Evolutionary conservation across 306 rosid genomes (phyloP), one percentile per base, ranked within the genome.

Genomic region (Notholithocarpus densiflorus): DNA sequence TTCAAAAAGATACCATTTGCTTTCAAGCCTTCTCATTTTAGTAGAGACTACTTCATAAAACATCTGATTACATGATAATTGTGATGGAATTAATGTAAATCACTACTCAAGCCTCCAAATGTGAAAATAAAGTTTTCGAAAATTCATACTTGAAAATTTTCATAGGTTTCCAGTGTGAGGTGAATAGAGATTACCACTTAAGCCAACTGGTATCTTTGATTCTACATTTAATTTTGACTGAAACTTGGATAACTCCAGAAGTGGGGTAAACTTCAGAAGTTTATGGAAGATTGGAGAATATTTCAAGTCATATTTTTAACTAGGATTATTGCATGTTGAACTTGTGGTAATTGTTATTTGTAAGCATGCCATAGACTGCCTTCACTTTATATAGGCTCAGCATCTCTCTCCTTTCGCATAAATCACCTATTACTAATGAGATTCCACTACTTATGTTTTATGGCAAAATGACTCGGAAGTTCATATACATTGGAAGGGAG

Each of bases 401-500:
- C 21, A 13, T 56, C 73, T 48, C 53, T 75, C 23, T 2, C 24
- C 11, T 75, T 79, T 66, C 8, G 31, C 62, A n/a, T 48, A n/a
- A 69, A 81, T 21, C 69, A 27, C 71, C 60, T 31, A 70, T 19
- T 9, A 21, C 75, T 80, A 51, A 75, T 80, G 54, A 45, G 73
- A 71, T 61, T 51, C 27, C 69, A n/a, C 55, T 73, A 3, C 74
- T 69, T 75, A 70, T 68, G 12, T 83, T 70, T 89, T 62, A 12
- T 71, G 83, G 82, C 86, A 95, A 98, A 81, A 5, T 73, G 88
- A 89, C 78, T 86, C 93, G 71, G 74, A 76, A 85, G 94, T 90
- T 75, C 91, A 90, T 81, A 86, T 95, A 80, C 97, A 95, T 73
- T 95, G 99, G 99, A 95, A 95, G 82, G 99, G 99, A 77, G 99